A percentile compares a stretch with the other conserved stretches of the same genome.
Evolutionary conservation across 1,284 basidiomycete species (phyloP).

Genomic region (Pseudozyma pruni): DNA sequence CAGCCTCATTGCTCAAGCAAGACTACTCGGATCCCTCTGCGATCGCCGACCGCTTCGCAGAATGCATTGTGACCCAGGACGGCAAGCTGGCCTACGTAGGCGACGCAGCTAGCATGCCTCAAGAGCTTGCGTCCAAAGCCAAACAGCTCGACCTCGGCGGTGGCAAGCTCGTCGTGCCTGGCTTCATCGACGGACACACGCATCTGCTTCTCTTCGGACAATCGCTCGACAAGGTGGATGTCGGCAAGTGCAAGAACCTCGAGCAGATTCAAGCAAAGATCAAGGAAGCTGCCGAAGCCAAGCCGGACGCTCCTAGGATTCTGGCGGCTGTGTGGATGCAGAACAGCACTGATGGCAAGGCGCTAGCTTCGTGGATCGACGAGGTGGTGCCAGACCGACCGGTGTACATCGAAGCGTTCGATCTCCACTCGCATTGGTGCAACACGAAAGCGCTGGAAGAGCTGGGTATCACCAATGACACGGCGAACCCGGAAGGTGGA

Average conservation of each 20-base stretch:
- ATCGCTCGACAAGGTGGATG: slow-evolving; percentile 46
- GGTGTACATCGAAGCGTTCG: slow-evolving; percentile 42
- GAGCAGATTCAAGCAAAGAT: slow-evolving; percentile 35
- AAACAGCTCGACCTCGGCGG: slow-evolving; percentile 27
- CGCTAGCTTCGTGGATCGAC: slow-evolving; percentile 37
- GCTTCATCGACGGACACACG: slow-evolving; percentile 47
- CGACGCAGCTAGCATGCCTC: slow-evolving; percentile 8
- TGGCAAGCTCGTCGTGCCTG: slow-evolving; percentile 42
- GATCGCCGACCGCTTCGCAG: slow-evolving; percentile 24
- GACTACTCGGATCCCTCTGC: slow-evolving; percentile 24
- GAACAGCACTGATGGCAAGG: slow-evolving; percentile 35
- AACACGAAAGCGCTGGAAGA: slow-evolving; percentile 42
- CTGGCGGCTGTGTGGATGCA: slow-evolving; percentile 45
- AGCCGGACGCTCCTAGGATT: slow-evolving; percentile 36
- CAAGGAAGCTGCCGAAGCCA: slow-evolving; percentile 31
- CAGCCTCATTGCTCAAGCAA: slow-evolving; percentile 26
- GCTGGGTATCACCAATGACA: slow-evolving; percentile 39
- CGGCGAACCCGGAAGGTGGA: slow-evolving; percentile 41
- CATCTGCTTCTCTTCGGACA: slow-evolving; percentile 48
- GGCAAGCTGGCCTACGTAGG: slow-evolving; percentile 39
- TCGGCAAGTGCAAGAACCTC: slow-evolving; percentile 41
- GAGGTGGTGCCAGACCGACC: slow-evolving; percentile 38
- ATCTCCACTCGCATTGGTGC: slow-evolving; percentile 46
- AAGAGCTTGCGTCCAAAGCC: slow-evolving; percentile 5
- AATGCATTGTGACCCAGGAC: slow-evolving; percentile 30